Percentiles rank a stretch among this genome's conserved stretches.
Conservation (phyloP, 1,284 basidiomycete species). For the Hemileia vastatrix region DNA sequence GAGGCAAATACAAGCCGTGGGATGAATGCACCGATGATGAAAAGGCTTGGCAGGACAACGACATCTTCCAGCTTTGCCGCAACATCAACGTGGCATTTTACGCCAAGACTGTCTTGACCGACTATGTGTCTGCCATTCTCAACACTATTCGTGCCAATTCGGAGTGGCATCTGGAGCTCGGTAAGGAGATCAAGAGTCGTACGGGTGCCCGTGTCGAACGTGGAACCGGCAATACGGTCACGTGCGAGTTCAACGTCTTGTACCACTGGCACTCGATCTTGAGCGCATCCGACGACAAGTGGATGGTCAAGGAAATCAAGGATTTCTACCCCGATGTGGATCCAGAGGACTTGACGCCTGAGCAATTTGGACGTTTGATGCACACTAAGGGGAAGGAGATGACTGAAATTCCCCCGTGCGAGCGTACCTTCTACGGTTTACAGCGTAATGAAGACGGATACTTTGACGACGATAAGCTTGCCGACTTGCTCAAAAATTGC, state of each 20-base stretch:
- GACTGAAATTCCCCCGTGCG: too few species aligned
- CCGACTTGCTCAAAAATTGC: too few species aligned
- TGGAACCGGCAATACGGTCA: slow-evolving; percentile 32
- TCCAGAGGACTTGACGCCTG: too few species aligned
- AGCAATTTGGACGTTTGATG: too few species aligned
- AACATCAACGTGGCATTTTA: too few species aligned
- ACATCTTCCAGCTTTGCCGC: too few species aligned
- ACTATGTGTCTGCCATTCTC: slow-evolving; percentile 36
- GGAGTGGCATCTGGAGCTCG: slow-evolving; percentile 31
- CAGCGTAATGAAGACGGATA: too few species aligned
- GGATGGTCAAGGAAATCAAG: slow-evolving; percentile 31
- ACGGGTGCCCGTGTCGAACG: slow-evolving; percentile 27
- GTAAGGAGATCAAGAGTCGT: slow-evolving; percentile 28
- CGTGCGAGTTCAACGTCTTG: slow-evolving; percentile 28
- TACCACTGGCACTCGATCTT: slow-evolving; percentile 36
- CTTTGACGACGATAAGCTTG: too few species aligned
- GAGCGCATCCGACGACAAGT: slow-evolving; percentile 32
- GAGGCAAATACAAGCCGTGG: too few species aligned
- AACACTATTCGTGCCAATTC: slow-evolving; percentile 30
- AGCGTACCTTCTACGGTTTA: too few species aligned
- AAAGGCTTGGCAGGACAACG: slow-evolving; percentile 34
- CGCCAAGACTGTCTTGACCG: slow-evolving; percentile 25
- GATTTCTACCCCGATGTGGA: slow-evolving; percentile 25
- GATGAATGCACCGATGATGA: too few species aligned
- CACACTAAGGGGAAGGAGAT: too few species aligned